Evolutionary conservation across 2,329 filamentous ascomycete genomes (phyloP).

Genomic region (Talaromyces funiculosus): DNA sequence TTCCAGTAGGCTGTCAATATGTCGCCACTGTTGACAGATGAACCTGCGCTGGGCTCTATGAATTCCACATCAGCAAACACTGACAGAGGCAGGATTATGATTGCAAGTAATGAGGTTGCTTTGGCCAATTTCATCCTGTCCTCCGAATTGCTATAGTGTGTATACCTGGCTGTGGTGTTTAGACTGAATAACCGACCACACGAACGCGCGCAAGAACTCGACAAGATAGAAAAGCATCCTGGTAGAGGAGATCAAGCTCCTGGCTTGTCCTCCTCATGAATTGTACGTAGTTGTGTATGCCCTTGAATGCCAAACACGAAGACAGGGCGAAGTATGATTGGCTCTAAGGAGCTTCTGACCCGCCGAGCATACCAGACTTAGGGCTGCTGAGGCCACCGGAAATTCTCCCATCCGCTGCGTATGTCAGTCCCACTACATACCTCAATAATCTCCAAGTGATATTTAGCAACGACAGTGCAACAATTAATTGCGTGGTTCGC

Average conservation of each 20-base stretch:
- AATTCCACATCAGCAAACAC: conserved; percentile 52
- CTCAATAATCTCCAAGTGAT: background rate
- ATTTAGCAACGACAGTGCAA: background rate
- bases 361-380: conserved; percentile 12
- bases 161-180: background rate
- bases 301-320: conserved; percentile 13
- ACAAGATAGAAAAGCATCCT: background rate
- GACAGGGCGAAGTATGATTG: background rate
- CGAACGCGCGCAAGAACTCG: background rate
- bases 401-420: background rate
- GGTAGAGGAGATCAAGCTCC: background rate
- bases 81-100: conserved; percentile 35
- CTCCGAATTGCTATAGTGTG: background rate
- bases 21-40: conserved; percentile 45
- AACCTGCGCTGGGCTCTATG: conserved; percentile 48
- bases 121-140: conserved; percentile 25
- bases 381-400: conserved; percentile 3
- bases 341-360: background rate
- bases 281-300: background rate
- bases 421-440: background rate
- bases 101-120: conserved; percentile 24
- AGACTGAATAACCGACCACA: background rate
- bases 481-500: background rate
- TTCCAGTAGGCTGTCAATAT: conserved; percentile 53
- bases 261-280: background rate